Evolutionary conservation across 495 filamentous ascomycete species (phyloP).

Genomic region (Cudoniella acicularis): DNA sequence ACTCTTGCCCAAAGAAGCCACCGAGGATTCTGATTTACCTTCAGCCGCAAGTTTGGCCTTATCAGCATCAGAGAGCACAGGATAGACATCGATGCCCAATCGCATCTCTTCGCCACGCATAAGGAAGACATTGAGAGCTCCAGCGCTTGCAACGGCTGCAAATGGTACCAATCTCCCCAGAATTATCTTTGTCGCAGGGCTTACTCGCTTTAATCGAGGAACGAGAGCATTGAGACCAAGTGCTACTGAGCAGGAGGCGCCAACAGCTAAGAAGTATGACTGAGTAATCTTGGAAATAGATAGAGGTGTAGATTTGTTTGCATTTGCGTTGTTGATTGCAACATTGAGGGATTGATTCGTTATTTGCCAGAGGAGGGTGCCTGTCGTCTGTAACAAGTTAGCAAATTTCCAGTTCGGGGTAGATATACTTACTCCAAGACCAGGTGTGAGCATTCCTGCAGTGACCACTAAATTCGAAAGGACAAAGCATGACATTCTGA

Average conservation of each 20-base stretch:
- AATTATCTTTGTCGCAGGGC: constrained; percentile 67
- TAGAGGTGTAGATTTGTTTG: constrained; percentile 91
- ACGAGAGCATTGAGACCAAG: constrained; percentile 88
- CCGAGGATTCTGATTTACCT: constrained; percentile 52
- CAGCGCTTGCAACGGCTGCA: constrained; percentile 86
- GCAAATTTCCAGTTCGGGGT: constrained; percentile 16
- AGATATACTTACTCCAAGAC: constrained; percentile 52
- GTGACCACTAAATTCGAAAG: constrained; percentile 93
- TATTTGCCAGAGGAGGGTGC: constrained; percentile 92
- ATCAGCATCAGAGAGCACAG: constrained; percentile 56
- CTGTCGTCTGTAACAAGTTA: constrained; percentile 57
- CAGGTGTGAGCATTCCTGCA: constrained; percentile 95
- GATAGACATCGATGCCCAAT: constrained; percentile 91
- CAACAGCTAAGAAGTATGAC: constrained; percentile 89
- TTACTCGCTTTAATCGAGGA: constrained; percentile 72
- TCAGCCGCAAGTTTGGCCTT: constrained; percentile 48
- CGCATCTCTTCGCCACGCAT: constrained; percentile 97
- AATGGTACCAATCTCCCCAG: constrained; percentile 87
- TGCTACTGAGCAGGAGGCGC: constrained; percentile 88
- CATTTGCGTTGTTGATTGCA: constrained; percentile 93
- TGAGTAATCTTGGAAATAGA: constrained; percentile 73
- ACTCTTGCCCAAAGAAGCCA: constrained; percentile 74
- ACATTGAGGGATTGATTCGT: constrained; percentile 97
- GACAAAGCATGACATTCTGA: constrained; percentile 95
- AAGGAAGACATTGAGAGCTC: constrained; percentile 90